Base-by-base conservation (phyloP, 306 rosid genomes). In the Lithocarpus polystachyus region DNA sequence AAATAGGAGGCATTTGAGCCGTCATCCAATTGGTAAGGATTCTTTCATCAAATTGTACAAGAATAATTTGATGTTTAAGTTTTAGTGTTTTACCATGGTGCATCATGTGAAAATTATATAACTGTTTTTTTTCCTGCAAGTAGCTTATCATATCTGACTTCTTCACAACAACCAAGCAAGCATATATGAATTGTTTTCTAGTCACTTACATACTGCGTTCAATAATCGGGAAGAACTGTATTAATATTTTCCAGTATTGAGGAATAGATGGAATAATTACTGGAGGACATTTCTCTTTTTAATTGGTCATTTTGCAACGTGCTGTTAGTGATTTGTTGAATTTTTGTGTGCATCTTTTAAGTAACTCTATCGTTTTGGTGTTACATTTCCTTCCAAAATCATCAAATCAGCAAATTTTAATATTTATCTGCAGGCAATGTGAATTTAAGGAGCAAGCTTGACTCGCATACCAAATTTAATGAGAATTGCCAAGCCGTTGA, bases 391-490 rank as follows among this genome's bases (percentile, higher is more conserved):
- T 23, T 19, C 56, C 19, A 17, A 14, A n/a, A 31, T 72, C 45
- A 11, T 9, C 65, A 60, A 68, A 60, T 62, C 45, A 65, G 65
- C 51, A 56, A 72, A 24, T 3, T 40, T 80, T 52, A 56, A 17
- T 59, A 26, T 33, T 73, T 74, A 68, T 67, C 19, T 59, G 82
- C 89, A 92, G 94, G 86, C 62, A 56, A 75, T 55, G 87, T 75
- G 74, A 79, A 74, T 67, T 74, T 75, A 17, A 86, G 79, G 82
- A 79, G 43, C 18, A 74, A 59, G 67, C 77, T 76, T 14, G 82
- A 77, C 75, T 83, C 75, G 77, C 78, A 22, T 60, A 35, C 75
- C 75, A 69, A 57, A 70, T 75, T 74, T 43, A 86, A 84, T 59
- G 86, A 82, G 14, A 87, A 86, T 68, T 13, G 23, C 86, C 78